These are phyloP conservation scores for Alternaria solani DNA, from an alignment of 2,329 filamentous ascomycete genomes.

Conservation along the genomic window DNA sequence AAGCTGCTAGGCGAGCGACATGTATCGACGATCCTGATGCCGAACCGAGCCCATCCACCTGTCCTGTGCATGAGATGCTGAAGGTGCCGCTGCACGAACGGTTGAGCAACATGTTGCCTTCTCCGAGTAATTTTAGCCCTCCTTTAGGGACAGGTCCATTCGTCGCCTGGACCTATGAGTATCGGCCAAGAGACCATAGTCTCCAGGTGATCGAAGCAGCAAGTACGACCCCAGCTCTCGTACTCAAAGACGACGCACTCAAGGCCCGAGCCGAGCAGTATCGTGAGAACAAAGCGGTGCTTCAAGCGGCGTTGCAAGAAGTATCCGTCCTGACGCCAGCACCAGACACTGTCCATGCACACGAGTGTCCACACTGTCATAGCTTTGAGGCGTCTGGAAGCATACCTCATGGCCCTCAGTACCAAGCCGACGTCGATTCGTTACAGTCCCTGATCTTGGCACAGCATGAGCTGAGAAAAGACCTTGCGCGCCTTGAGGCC, in stretches of 20 bases:
- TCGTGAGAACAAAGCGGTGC: neutral
- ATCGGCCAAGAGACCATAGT: neutral
- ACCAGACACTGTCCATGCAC: neutral
- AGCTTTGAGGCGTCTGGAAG: neutral
- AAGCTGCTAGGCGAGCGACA: neutral
- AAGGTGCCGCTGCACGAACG: neutral
- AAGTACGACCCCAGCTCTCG: neutral
- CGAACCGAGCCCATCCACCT: neutral
- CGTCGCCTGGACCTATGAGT: neutral
- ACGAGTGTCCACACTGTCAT: neutral
- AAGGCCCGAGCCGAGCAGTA: neutral
- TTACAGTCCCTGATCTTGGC: neutral
- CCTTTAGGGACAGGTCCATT: neutral
- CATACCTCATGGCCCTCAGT: neutral
- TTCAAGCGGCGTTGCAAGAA: neutral
- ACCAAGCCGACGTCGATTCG: neutral
- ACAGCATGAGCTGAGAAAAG: slow-evolving; percentile 8
- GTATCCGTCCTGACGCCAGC: neutral
- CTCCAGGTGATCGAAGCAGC: neutral
- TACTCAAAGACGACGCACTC: neutral
- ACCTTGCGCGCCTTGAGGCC: slow-evolving; percentile 6
- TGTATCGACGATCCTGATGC: neutral
- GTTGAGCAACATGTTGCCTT: neutral
- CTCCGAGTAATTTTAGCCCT: neutral
- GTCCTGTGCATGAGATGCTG: neutral